phyloP scores from a whole-genome alignment of 2,329 filamentous ascomycete genomes.

The Aspergillus sp. region DNA sequence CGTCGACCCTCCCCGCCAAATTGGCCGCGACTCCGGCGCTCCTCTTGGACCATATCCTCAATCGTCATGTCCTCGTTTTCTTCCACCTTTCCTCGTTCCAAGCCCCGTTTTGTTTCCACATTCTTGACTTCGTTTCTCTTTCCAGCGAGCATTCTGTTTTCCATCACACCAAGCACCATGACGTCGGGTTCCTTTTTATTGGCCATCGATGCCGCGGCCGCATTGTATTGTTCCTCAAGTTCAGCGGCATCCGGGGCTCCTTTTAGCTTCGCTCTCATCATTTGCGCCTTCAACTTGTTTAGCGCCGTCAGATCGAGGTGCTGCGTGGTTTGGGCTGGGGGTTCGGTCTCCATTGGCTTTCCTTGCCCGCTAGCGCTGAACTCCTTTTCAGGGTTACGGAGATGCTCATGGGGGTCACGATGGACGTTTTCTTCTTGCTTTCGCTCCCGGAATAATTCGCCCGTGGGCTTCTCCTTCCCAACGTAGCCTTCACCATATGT shows the following conservation, averaged over 20 bases:
- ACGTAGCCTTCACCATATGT: conserved; percentile 84
- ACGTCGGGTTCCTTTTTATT: conserved; percentile 62
- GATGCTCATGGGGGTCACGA: conserved; percentile 29
- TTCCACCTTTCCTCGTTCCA: conserved; percentile 78
- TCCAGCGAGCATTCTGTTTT: conserved; percentile 83
- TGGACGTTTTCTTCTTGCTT: conserved; percentile 59
- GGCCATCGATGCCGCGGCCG: conserved; percentile 64
- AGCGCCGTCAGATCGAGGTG: conserved; percentile 73
- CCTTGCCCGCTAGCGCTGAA: conserved; percentile 52
- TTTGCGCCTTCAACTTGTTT: conserved; percentile 86
- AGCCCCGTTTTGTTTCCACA: conserved; percentile 76
- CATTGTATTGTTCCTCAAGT: conserved; percentile 81
- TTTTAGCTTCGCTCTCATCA: conserved; percentile 93
- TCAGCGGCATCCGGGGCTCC: conserved; percentile 71
- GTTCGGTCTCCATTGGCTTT: conserved; percentile 56
- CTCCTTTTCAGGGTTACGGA: conserved; percentile 36
- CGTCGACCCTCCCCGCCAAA: conserved; percentile 76
- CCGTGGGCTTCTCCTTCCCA: conserved; percentile 81
- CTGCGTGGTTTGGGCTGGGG: conserved; percentile 49
- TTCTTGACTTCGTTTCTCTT: conserved; percentile 72
- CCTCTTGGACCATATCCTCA: conserved; percentile 95
- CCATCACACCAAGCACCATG: conserved; percentile 81
- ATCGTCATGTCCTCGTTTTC: conserved; percentile 96
- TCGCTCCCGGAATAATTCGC: conserved; percentile 79
- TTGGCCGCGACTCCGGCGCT: conserved; percentile 78